Evolutionary conservation across 139 green algal species (phyloP).

Genomic region (Zygnema cylindricum): DNA sequence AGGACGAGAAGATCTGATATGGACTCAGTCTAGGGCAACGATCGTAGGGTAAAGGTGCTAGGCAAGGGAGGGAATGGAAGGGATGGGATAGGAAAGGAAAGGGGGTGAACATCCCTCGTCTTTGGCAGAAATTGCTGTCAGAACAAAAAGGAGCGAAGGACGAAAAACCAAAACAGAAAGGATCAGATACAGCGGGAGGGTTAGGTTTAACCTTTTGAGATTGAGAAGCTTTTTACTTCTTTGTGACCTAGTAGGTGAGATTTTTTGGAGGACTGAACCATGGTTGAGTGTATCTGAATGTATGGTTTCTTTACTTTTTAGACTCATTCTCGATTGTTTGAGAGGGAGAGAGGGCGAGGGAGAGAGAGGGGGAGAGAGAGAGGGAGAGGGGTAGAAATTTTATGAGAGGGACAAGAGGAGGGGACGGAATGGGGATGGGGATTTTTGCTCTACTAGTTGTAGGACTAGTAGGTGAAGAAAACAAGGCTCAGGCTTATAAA

Average conservation of each 20-base stretch:
- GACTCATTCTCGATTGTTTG: too few relatives aligned
- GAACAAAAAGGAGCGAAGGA: too few relatives aligned
- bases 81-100: not conserved
- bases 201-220: not conserved
- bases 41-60: not conserved
- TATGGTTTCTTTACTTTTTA: not conserved
- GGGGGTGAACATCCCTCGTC: not conserved
- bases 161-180: too few relatives aligned
- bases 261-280: not conserved
- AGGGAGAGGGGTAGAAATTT: too few relatives aligned
- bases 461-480: not conserved
- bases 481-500: not conserved
- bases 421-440: too few relatives aligned
- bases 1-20: not conserved
- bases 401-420: too few relatives aligned
- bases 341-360: too few relatives aligned
- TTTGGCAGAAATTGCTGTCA: not conserved
- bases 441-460: constrained; percentile 5
- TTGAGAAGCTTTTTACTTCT: too few relatives aligned
- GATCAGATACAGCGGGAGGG: not conserved
- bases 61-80: too few relatives aligned
- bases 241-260: not conserved
- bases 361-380: too few relatives aligned
- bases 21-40: not conserved
- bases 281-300: not conserved